phyloP scores from a whole-genome alignment of 192 early-diverging fungal species.

The Umbelopsis isabellina region DNA sequence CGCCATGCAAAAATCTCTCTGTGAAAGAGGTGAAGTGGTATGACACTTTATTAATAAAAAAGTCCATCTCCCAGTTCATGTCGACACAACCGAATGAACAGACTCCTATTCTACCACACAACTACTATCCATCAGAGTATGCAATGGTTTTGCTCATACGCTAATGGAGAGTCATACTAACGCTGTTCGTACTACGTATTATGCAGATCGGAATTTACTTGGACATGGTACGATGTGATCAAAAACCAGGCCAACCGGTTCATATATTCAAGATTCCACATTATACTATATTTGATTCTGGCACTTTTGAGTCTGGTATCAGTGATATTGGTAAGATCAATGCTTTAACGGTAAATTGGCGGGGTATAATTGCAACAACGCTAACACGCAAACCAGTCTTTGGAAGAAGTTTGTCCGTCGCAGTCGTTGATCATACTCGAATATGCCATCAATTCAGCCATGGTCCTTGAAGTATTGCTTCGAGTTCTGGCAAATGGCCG shows the following conservation, averaged over 20 bases:
- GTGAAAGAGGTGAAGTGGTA: too few relatives aligned
- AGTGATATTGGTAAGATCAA: conserved; percentile 7
- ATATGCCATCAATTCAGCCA: conserved; percentile 18
- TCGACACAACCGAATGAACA: neutral
- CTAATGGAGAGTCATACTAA: neutral
- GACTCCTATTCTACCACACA: conserved; percentile 3
- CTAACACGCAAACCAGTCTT: neutral
- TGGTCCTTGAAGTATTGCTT: conserved; percentile 5
- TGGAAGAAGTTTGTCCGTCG: conserved; percentile 2
- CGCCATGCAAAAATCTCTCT: too few relatives aligned
- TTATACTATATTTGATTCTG: neutral
- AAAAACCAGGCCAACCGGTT: conserved; percentile 6
- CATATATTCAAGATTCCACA: conserved; percentile 13
- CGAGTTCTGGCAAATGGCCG: conserved; percentile 2
- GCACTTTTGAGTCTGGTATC: conserved; percentile 9
- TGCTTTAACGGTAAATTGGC: neutral
- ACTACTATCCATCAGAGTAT: conserved; percentile 2
- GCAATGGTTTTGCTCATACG: neutral
- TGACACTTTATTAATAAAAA: too few relatives aligned
- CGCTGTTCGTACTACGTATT: neutral
- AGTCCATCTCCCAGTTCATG: neutral
- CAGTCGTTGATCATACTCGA: neutral
- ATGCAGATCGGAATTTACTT: conserved; percentile 3
- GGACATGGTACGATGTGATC: conserved; percentile 3
- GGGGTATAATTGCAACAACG: neutral